Evolutionary conservation across 1,284 basidiomycete genomes (phyloP), one percentile per base, ranked within the genome.

Genomic region (Trichosporon faecale): DNA sequence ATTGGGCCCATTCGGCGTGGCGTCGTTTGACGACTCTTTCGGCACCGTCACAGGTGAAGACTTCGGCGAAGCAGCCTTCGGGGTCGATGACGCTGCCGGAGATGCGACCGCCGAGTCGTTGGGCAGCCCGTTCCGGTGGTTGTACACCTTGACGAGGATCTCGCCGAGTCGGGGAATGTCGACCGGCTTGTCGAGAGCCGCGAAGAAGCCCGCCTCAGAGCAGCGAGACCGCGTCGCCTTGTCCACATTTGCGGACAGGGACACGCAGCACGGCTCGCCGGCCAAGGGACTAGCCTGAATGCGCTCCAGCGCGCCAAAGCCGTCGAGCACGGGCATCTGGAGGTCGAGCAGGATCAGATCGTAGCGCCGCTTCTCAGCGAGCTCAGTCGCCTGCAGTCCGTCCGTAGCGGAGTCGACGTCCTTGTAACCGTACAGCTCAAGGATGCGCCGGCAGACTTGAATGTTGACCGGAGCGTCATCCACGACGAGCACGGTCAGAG

Each of bases 391-490:
- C 49, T 78, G 72, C 67, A 78, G 72, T 18, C 82, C 82, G 69
- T 83, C 77, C 3, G 65, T 46, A 11, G 79, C 79, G 2, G 76
- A 71, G 31, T 76, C 75, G 60, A 80, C 75, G n/a, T 73, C 64
- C 2, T 67, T 73, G 71, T 83, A 83, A 4, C 81, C 81, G 65
- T 79, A 80, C 68, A 81, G 74, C 66, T 78, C 78, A 11, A 82
- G 73, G 40, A 82, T 77, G 55, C 79, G 69, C 9, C 67, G 72
- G 12, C 79, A 80, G 16, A 82, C 82, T 8, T 74, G 71, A 21
- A 79, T 67, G 66, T 84, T 84, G 74, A 82, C 77, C 0, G 70
- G 65, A 64, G 80, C 82, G 71, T 84, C 82, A 65, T 84, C 82
- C 1, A 84, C 82, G 1, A 82, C 71, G 16, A 84, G 74, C 33